phyloP scores from a whole-genome alignment of 2,329 filamentous ascomycete genomes.

The Ascochyta koolunga region DNA sequence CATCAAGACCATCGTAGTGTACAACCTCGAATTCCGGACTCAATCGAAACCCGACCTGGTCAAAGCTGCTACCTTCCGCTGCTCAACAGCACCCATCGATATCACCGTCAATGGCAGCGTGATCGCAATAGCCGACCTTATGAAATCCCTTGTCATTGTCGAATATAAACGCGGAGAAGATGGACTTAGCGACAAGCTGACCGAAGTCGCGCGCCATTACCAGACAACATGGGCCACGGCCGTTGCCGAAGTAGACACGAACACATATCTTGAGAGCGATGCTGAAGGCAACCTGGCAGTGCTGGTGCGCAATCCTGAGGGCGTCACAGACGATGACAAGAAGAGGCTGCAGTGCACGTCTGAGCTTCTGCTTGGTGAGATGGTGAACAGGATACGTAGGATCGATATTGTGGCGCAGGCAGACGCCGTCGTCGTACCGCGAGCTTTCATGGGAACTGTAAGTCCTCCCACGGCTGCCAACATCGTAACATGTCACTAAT shows the following conservation, averaged over 20 bases:
- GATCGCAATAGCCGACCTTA: slow-evolving; percentile 87
- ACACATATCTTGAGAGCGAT: slow-evolving; percentile 83
- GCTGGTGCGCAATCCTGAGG: slow-evolving; percentile 73
- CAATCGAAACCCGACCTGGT: slow-evolving; percentile 62
- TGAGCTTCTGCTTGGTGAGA: slow-evolving; percentile 87
- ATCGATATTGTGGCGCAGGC: slow-evolving; percentile 70
- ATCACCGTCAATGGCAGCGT: slow-evolving; percentile 73
- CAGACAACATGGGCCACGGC: slow-evolving; percentile 83
- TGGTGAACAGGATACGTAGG: slow-evolving; percentile 85
- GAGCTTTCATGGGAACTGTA: slow-evolving; percentile 89
- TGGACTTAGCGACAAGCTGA: slow-evolving; percentile 66
- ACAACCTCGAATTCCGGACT: slow-evolving; percentile 61
- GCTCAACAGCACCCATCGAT: slow-evolving; percentile 83
- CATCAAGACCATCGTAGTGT: slow-evolving; percentile 80
- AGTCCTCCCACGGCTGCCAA: slow-evolving; percentile 40
- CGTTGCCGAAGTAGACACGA: slow-evolving; percentile 71
- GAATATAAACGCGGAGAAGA: slow-evolving; percentile 68
- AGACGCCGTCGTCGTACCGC: slow-evolving; percentile 74
- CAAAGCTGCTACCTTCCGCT: slow-evolving; percentile 77
- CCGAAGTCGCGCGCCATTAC: slow-evolving; percentile 79
- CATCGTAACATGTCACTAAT: slow-evolving; percentile 16
- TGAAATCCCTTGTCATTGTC: slow-evolving; percentile 87
- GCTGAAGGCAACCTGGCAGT: slow-evolving; percentile 87
- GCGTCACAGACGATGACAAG: slow-evolving; percentile 76
- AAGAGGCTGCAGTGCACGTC: slow-evolving; percentile 73